Evolutionary conservation across 2,329 filamentous ascomycete species (phyloP).

Genomic region (Septoria linicola): DNA sequence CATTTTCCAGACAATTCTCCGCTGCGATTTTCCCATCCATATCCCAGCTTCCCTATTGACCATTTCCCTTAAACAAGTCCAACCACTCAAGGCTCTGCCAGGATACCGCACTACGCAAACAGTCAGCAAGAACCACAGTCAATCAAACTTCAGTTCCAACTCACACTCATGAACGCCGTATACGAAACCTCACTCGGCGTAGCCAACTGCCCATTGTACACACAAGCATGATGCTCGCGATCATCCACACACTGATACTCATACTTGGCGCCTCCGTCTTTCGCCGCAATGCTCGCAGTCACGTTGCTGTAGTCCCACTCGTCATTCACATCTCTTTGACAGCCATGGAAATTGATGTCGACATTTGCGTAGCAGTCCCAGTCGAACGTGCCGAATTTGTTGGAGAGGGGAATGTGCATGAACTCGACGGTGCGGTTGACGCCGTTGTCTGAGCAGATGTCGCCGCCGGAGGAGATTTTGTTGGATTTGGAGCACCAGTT

Average conservation of each 20-base stretch:
- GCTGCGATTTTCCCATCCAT: too few species aligned
- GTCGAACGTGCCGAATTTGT: conserved; percentile 14
- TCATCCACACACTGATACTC: conserved; percentile 14
- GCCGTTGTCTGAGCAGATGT: conserved; percentile 15
- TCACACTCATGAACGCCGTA: conserved; percentile 16
- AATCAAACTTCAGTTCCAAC: neutral
- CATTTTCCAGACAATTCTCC: too few species aligned
- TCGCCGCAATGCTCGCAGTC: neutral
- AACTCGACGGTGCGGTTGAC: conserved; percentile 11
- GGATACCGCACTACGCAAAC: conserved; percentile 10
- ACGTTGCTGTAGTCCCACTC: conserved; percentile 4
- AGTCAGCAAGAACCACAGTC: neutral
- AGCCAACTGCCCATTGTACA: conserved; percentile 10
- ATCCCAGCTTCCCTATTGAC: too few species aligned
- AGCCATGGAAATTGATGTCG: conserved; percentile 13
- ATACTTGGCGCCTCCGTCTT: conserved; percentile 1
- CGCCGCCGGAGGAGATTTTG: conserved; percentile 8
- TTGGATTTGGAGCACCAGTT: conserved; percentile 19
- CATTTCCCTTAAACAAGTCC: too few species aligned
- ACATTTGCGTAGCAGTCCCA: conserved; percentile 15
- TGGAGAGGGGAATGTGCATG: conserved; percentile 11
- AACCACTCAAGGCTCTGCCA: conserved; percentile 12
- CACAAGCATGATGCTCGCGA: conserved; percentile 16
- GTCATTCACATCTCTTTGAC: neutral
- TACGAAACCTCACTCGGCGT: conserved; percentile 8